Evolutionary conservation across 306 rosid genomes (phyloP), one percentile per base, ranked within the genome.

Genomic region (Lablab purpureus): DNA sequence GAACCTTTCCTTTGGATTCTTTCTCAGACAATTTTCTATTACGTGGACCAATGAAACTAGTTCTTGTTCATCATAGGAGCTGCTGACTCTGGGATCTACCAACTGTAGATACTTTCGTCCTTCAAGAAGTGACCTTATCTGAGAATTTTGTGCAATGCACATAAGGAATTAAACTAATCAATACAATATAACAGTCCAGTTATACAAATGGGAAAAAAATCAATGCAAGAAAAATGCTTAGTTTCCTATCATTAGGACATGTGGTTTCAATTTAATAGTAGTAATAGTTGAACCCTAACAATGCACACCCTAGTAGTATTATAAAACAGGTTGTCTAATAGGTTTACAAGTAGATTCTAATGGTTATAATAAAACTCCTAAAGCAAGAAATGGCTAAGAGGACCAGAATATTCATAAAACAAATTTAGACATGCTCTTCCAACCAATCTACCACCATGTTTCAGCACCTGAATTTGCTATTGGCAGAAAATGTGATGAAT

Each of bases 71-170:
- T 83, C 81, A 28, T 32, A 83, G 47, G 78, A 73, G 73, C 83
- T 67, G 55, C 68, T 45, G 54, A 83, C 63, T 76, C 76, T 68
- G 49, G 83, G 85, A 73, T 86, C 83, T 52, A 83, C 58, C 84
- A 86, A 80, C 73, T 67, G 62, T 19, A 32, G 75, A 70, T 72
- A 80, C 66, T 77, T 77, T 32, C 68, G 68, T 64, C 74, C 81
- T 51, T 54, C 71, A 60, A 83, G 83, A 72, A 83, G 79, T 52
- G 81, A 51, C 71, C 77, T 86, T 71, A 84, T 87, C 87, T 86
- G 78, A 75, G 23, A 71, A 18, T 59, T 69, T 78, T 50, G 81
- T 51, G 34, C 52, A 78, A 68, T 59, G 11, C 30, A 18, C 43
- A 76, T 49, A 17, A 37, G 55, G 50, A 81, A 37, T 22, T 28